Evolutionary conservation across 371 early-diverging fungal species (phyloP), one percentile per base, ranked within the genome.

Genomic region (Smittium culicis): DNA sequence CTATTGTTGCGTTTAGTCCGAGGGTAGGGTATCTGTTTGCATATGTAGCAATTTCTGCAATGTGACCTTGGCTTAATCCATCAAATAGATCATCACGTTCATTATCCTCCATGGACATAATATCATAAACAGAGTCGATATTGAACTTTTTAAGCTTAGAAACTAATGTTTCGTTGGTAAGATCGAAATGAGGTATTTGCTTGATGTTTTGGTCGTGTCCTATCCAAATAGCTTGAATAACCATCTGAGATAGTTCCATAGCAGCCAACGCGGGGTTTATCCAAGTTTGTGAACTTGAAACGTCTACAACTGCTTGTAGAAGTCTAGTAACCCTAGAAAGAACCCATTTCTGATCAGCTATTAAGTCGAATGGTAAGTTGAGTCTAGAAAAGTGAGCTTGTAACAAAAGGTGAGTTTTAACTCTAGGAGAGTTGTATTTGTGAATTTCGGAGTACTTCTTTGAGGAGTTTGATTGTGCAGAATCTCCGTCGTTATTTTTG

Each of bases 181-280:
- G 85, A 2, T 81, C 83, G 74, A 98, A 80, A 76, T 88, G 88
- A 54, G 98, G 98, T 16, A 98, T 74, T 78, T 98, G 98, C 64
- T 88, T 86, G 68, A 96, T 79, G 11, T 73, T 57, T n/a, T 8
- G 3, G 45, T 64, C 65, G 70, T 94, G 93, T 24, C 84, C 82
- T 74, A 93, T 90, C 97, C 97, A 96, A 70, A 93, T 81, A n/a
- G 96, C 95, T 81, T 96, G 96, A 14, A 96, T 93, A 61, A 79
- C 77, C 96, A 96, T 96, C 78, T 98, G 98, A 29, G 89, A 86
- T 73, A 96, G 71, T 73, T 98, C 97, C 97, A 96, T 96, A 2
- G 93, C 82, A 0, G 90, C 84, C 66, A 96, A 72, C 17, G 93
- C 94, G 2, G 96, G 93, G 0, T 83, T 79, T 65, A 96, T 81